Conservation (phyloP, 2,329 filamentous ascomycete genomes). For the Fusarium keratoplasticum region DNA sequence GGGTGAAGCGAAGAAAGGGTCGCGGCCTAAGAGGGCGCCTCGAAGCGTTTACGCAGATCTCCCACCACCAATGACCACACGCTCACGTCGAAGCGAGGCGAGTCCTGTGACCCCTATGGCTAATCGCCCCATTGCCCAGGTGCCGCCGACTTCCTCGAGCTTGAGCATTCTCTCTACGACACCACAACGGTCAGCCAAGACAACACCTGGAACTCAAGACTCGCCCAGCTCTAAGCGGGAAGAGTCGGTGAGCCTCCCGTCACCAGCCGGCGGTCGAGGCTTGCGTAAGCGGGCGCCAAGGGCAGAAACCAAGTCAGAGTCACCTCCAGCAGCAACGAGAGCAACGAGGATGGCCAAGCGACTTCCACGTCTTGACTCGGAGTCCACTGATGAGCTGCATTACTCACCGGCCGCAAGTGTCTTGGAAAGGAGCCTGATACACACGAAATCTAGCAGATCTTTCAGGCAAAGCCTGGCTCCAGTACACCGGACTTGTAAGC, state of each 20-base stretch:
- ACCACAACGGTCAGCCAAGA: conserved; percentile 52
- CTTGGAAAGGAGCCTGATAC: conserved; percentile 53
- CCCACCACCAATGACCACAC: conserved; percentile 42
- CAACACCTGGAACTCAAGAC: conserved; percentile 51
- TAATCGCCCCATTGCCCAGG: conserved; percentile 16
- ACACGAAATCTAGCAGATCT: conserved; percentile 42
- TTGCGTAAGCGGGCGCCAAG: conserved; percentile 31
- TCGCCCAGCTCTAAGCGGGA: conserved; percentile 42
- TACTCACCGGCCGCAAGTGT: conserved; percentile 52
- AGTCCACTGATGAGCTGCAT: conserved; percentile 63
- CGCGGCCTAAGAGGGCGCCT: conserved; percentile 24
- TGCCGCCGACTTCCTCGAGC: conserved; percentile 49
- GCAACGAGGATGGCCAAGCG: conserved; percentile 37
- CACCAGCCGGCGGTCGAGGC: conserved; percentile 35
- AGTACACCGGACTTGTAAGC: conserved; percentile 39
- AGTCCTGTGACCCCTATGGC: conserved; percentile 40
- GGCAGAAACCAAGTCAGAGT: conserved; percentile 39
- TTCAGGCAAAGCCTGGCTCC: conserved; percentile 45
- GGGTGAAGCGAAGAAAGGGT: neutral
- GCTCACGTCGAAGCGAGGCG: conserved; percentile 35
- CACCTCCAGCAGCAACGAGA: conserved; percentile 43
- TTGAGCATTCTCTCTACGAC: conserved; percentile 56
- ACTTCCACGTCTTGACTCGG: conserved; percentile 49
- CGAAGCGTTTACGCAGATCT: conserved; percentile 28
- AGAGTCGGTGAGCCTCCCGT: conserved; percentile 39